A percentile compares a stretch with the other conserved stretches of the same genome.
Evolutionary conservation across 306 rosid species (phyloP).

Genomic region (Boehmeria nivea): DNA sequence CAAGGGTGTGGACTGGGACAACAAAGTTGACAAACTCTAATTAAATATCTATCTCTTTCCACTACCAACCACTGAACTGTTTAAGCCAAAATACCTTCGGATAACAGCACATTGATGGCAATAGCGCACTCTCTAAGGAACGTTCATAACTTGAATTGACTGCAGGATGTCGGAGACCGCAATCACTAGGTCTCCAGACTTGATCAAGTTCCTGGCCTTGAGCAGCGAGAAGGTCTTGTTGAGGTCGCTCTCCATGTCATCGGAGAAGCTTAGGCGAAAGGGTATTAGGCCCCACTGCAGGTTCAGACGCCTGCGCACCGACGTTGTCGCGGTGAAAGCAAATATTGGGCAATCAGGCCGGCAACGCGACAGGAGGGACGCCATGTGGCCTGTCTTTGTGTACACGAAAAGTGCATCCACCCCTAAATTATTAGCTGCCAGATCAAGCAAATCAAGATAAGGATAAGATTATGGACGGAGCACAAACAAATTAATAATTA

Average conservation of each 20-base stretch:
- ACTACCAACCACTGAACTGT: slow-evolving; percentile 13
- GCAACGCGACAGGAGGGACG: slow-evolving; percentile 89
- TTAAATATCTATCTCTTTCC: slow-evolving; percentile 15
- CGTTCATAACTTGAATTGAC: slow-evolving; percentile 96
- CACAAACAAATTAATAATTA: background rate
- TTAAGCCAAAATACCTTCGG: slow-evolving; percentile 13
- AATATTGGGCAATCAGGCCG: slow-evolving; percentile 98
- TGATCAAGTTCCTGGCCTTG: slow-evolving; percentile 91
- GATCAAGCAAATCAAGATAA: slow-evolving; percentile 19
- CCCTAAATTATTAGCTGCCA: slow-evolving; percentile 83
- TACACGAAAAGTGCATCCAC: slow-evolving; percentile 94
- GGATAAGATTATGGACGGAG: background rate
- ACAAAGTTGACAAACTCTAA: slow-evolving; percentile 5
- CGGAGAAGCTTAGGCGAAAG: slow-evolving; percentile 82
- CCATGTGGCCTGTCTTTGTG: slow-evolving; percentile 95
- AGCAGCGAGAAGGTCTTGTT: slow-evolving; percentile 83
- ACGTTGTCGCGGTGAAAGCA: slow-evolving; percentile 76
- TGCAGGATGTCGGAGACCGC: slow-evolving; percentile 96
- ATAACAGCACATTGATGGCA: background rate
- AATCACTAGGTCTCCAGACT: slow-evolving; percentile 95
- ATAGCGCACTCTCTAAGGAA: slow-evolving; percentile 45
- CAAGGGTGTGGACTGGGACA: background rate
- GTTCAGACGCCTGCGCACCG: slow-evolving; percentile 84
- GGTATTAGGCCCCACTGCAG: slow-evolving; percentile 99
- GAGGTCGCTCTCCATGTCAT: slow-evolving; percentile 96